Evolutionary conservation across 345 rosid genomes (phyloP).

Genomic region (Brassica rapa): DNA sequence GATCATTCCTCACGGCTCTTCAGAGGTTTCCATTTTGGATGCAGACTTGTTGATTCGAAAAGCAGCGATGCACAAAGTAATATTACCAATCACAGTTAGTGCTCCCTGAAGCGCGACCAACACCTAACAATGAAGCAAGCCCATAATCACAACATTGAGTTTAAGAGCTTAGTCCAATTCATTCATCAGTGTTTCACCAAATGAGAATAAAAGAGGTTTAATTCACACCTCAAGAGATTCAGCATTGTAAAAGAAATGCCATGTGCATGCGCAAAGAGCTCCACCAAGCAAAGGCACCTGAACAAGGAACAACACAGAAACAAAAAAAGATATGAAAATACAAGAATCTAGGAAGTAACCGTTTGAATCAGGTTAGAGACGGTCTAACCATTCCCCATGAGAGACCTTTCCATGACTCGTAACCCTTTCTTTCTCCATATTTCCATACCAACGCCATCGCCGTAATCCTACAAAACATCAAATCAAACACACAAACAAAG

Average conservation of each 20-base stretch:
- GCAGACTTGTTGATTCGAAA: constrained; percentile 64
- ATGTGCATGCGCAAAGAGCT: constrained; percentile 94
- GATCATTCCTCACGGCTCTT: constrained; percentile 31
- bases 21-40: constrained; percentile 45
- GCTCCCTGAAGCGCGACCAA: constrained; percentile 85
- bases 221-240: constrained; percentile 94
- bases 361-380: background rate
- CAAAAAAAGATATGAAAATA: background rate
- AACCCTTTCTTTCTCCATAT: constrained; percentile 85
- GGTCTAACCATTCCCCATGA: constrained; percentile 93
- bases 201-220: constrained; percentile 3
- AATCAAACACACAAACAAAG: constrained; percentile 13
- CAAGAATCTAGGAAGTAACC: background rate
- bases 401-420: constrained; percentile 95
- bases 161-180: background rate
- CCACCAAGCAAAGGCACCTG: constrained; percentile 96
- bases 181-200: background rate
- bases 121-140: constrained; percentile 47
- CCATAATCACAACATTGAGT: background rate
- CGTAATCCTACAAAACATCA: constrained; percentile 56
- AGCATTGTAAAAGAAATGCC: constrained; percentile 96
- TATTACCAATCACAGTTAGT: constrained; percentile 77
- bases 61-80: constrained; percentile 83
- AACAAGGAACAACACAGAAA: constrained; percentile 19
- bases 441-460: constrained; percentile 97